Percentiles rank a stretch among this genome's conserved stretches.
phyloP scores from a whole-genome alignment of 306 rosid species.

The Herpetospermum pedunculosum region DNA sequence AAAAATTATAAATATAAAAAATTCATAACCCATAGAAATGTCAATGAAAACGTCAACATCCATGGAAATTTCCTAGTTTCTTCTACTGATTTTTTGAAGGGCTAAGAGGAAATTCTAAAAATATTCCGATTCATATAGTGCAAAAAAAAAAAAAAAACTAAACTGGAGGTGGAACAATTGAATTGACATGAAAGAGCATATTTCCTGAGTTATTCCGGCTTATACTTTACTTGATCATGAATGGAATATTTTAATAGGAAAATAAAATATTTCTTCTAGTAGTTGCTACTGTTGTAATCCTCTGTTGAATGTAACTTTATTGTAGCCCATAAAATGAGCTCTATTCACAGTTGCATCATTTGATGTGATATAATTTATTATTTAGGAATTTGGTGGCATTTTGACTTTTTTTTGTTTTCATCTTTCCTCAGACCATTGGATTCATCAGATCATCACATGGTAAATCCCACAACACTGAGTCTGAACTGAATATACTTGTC shows the following conservation, averaged over 20 bases:
- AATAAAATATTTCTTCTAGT: background rate
- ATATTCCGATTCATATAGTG: background rate
- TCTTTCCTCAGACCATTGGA: slow-evolving; percentile 42
- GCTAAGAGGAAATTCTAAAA: background rate
- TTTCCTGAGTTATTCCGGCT: background rate
- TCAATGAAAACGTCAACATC: too few relatives aligned
- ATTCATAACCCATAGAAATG: too few relatives aligned
- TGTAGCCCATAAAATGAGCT: slow-evolving; percentile 25
- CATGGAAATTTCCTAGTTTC: background rate
- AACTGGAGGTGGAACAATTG: background rate
- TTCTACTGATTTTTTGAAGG: background rate
- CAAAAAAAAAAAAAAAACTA: too few relatives aligned
- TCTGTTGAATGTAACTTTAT: slow-evolving; percentile 18
- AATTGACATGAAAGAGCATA: background rate
- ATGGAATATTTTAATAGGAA: background rate
- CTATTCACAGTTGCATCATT: slow-evolving; percentile 54
- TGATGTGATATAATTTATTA: slow-evolving; percentile 25
- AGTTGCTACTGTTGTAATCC: background rate
- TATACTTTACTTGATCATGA: background rate
- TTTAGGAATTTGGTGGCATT: slow-evolving; percentile 23
- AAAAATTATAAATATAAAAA: too few relatives aligned
- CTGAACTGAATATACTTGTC: slow-evolving; percentile 59
- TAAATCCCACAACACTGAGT: slow-evolving; percentile 79
- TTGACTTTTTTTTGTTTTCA: slow-evolving; percentile 4
- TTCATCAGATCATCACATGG: slow-evolving; percentile 72